Conservation (phyloP, 2,329 filamentous ascomycete genomes). For the Raffaelea arxii region DNA sequence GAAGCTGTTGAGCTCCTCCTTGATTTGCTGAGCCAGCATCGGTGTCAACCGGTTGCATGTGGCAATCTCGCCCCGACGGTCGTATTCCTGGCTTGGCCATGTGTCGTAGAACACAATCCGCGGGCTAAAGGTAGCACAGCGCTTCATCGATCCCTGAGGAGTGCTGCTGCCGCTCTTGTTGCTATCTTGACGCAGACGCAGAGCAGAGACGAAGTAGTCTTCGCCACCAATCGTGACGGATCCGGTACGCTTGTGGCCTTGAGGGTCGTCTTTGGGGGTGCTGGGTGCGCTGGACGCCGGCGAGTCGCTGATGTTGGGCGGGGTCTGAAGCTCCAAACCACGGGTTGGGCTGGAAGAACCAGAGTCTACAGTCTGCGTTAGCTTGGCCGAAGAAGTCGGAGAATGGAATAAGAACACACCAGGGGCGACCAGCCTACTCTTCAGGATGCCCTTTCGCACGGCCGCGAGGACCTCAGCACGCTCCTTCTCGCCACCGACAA, state of each 20-base stretch:
- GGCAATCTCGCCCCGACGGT: conserved; percentile 88
- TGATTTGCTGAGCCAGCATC: conserved; percentile 96
- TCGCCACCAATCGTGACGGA: conserved; percentile 69
- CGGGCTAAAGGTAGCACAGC: conserved; percentile 72
- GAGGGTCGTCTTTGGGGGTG: conserved; percentile 72
- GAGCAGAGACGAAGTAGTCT: conserved; percentile 79
- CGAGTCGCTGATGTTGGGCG: conserved; percentile 61
- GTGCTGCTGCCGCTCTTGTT: conserved; percentile 77
- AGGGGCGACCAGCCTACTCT: conserved; percentile 50
- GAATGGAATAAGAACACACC: neutral
- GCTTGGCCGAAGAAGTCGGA: conserved; percentile 10
- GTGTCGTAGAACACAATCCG: conserved; percentile 93
- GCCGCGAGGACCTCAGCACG: conserved; percentile 85
- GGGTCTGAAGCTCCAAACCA: conserved; percentile 49
- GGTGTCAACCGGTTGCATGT: conserved; percentile 97
- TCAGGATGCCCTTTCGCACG: conserved; percentile 91
- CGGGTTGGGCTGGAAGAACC: conserved; percentile 59
- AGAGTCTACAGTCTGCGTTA: too few species aligned
- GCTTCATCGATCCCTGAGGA: conserved; percentile 55
- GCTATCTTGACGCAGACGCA: conserved; percentile 64
- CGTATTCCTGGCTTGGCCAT: conserved; percentile 92
- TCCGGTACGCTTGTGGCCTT: conserved; percentile 55
- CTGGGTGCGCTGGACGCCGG: conserved; percentile 79
- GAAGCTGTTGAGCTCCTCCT: conserved; percentile 98
- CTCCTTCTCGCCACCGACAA: conserved; percentile 81